Evolutionary conservation across 192 early-diverging fungal genomes (phyloP), one percentile per base, ranked within the genome.

Genomic region (Mortierella hygrophila): DNA sequence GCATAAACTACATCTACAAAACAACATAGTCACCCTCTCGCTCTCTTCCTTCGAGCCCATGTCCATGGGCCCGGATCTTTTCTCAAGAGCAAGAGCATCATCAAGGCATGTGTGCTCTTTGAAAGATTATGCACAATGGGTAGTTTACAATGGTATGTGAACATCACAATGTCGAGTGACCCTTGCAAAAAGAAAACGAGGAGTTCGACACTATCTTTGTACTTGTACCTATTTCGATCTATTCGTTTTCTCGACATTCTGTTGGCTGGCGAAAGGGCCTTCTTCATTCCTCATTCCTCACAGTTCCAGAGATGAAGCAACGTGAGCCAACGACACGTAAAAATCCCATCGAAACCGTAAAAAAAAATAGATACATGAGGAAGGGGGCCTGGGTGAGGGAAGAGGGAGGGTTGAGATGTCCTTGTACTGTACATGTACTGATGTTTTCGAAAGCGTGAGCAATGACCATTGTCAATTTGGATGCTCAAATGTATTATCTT

Each of bases 171-270:
- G 60, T 65, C 60, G 29, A 65, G 60, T 65, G 60, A 65, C 60
- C 60, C 60, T 65, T 65, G 60, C 29, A 65, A 65, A 65, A 65
- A 63, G 35, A 63, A 65, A 65, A 65, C n/a, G 57, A 9, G n/a
- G n/a, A 32, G 11, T 9, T 65, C 60, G 60, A 65, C 29, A 11
- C 60, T 32, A 32, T 32, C 60, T 32, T 65, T 35, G 60, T 21
- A 5, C 55, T 29, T 26, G 11, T 65, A 65, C 60, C 60, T 65
- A 15, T 65, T 65, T 65, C 60, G 60, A 65, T 15, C 18, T 52
- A 52, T 52, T 52, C 18, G 18, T 52, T 52, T 63, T 65, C 60
- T 29, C n/a, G 8, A 32, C 60, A 65, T 32, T 32, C 60, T 32
- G 60, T 65, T 65, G 60, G 60, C 16, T 32, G 60, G 26, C n/a